A percentile compares a stretch with the other conserved stretches of the same genome.
Conservation (phyloP, 1,139 yeast species). For the Kodamaea sp. region DNA sequence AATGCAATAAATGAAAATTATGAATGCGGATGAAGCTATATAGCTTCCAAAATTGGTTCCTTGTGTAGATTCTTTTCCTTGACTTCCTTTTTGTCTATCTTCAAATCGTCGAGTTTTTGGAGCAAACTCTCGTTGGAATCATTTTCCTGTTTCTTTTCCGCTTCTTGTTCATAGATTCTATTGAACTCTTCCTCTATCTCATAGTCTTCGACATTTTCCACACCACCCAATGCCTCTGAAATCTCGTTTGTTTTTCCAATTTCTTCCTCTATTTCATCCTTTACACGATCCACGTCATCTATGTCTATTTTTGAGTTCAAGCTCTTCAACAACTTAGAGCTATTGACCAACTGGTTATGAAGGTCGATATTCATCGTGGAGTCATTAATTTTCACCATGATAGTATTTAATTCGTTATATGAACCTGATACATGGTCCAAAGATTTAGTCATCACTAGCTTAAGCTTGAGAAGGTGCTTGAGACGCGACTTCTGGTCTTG, state of each 20-base stretch:
- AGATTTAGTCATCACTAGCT: slow-evolving; percentile 7
- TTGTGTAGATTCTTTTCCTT: neutral
- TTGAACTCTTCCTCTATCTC: slow-evolving; percentile 15
- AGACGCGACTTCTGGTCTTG: slow-evolving; percentile 7
- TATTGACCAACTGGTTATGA: slow-evolving; percentile 35
- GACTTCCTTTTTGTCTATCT: neutral
- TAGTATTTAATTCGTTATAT: slow-evolving; percentile 36
- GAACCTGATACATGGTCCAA: slow-evolving; percentile 31
- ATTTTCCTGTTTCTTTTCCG: neutral
- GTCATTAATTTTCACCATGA: slow-evolving; percentile 48
- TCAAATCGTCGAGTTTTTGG: slow-evolving; percentile 3
- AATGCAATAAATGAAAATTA: too few relatives aligned
- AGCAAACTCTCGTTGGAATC: neutral
- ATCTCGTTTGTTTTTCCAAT: slow-evolving; percentile 27
- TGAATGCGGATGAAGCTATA: too few relatives aligned
- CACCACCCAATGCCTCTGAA: slow-evolving; percentile 31
- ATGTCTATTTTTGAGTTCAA: slow-evolving; percentile 33
- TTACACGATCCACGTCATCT: slow-evolving; percentile 34
- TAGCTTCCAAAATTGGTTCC: too few relatives aligned
- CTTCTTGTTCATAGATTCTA: slow-evolving; percentile 7
- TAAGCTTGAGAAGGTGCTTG: slow-evolving; percentile 10
- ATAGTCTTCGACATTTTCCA: slow-evolving; percentile 34
- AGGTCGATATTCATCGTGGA: slow-evolving; percentile 45
- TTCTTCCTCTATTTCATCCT: slow-evolving; percentile 45
- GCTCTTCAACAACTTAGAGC: slow-evolving; percentile 35